Conservation (phyloP, 2,329 filamentous ascomycete genomes). For the Knoxdaviesia capensis region DNA sequence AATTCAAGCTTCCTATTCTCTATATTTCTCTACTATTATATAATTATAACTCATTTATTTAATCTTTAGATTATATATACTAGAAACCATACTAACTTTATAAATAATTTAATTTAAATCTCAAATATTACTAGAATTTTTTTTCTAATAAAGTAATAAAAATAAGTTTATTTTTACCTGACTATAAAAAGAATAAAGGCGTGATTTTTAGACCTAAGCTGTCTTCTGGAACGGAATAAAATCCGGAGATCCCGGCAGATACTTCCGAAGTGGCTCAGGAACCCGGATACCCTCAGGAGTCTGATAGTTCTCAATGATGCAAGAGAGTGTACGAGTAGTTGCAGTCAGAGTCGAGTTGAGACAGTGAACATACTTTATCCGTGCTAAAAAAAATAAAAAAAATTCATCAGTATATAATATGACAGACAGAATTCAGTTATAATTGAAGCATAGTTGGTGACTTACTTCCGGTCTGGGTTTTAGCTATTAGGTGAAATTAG, state of each 20-base stretch:
- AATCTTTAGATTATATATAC: too few relatives aligned
- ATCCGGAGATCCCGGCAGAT: constrained; percentile 72
- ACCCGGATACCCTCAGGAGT: constrained; percentile 68
- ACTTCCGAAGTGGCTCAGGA: constrained; percentile 69
- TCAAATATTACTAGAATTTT: too few relatives aligned
- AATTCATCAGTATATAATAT: not conserved
- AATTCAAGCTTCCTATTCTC: too few relatives aligned
- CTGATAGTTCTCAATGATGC: constrained; percentile 93
- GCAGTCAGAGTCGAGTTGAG: constrained; percentile 81
- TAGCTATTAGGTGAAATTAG: constrained; percentile 20
- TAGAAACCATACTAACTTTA: too few relatives aligned
- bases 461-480: constrained; percentile 59
- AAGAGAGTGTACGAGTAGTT: constrained; percentile 83
- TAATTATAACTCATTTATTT: too few relatives aligned
- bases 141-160: too few relatives aligned
- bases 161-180: too few relatives aligned
- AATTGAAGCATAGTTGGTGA: not conserved
- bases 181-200: too few relatives aligned
- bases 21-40: too few relatives aligned
- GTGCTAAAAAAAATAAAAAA: constrained; percentile 1
- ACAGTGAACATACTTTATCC: constrained; percentile 89
- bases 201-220: too few relatives aligned
- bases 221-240: constrained; percentile 76
- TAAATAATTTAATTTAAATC: too few relatives aligned
- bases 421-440: not conserved